phyloP scores from a whole-genome alignment of 495 filamentous ascomycete species.

The Aspergillus haitiensis region DNA sequence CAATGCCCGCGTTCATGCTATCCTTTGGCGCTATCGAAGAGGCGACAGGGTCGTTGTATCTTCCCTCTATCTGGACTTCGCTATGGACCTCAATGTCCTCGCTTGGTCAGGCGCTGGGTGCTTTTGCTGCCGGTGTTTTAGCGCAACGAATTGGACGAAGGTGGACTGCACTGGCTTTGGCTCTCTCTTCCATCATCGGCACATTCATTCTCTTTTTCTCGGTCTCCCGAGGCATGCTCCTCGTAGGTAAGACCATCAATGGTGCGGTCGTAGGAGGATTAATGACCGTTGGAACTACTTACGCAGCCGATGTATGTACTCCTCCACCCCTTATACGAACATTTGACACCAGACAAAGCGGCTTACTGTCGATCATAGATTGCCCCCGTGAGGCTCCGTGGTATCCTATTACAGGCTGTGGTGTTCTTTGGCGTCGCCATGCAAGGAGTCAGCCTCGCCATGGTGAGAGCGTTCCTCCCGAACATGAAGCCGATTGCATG shows the following conservation, averaged over 20 bases:
- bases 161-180: not conserved
- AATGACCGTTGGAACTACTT: slow-evolving; percentile 10
- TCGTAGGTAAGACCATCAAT: slow-evolving; percentile 11
- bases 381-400: slow-evolving; percentile 9
- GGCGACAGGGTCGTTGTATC: not conserved
- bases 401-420: not conserved
- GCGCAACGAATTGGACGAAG: slow-evolving; percentile 5
- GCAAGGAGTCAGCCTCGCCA: slow-evolving; percentile 2
- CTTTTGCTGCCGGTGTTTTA: not conserved
- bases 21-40: slow-evolving; percentile 3
- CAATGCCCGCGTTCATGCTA: slow-evolving; percentile 13
- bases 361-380: not conserved
- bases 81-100: slow-evolving; percentile 15
- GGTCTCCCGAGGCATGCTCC: not conserved
- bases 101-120: slow-evolving; percentile 4
- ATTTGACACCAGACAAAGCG: not conserved
- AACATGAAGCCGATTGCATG: slow-evolving; percentile 5
- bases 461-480: slow-evolving; percentile 10
- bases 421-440: slow-evolving; percentile 11
- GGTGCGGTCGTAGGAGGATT: slow-evolving; percentile 6
- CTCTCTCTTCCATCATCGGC: not conserved
- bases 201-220: not conserved
- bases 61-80: slow-evolving; percentile 12
- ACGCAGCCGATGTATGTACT: slow-evolving; percentile 2
- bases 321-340: not conserved